phyloP scores from a whole-genome alignment of 1,284 basidiomycete genomes.

The Coriolopsis trogii region DNA sequence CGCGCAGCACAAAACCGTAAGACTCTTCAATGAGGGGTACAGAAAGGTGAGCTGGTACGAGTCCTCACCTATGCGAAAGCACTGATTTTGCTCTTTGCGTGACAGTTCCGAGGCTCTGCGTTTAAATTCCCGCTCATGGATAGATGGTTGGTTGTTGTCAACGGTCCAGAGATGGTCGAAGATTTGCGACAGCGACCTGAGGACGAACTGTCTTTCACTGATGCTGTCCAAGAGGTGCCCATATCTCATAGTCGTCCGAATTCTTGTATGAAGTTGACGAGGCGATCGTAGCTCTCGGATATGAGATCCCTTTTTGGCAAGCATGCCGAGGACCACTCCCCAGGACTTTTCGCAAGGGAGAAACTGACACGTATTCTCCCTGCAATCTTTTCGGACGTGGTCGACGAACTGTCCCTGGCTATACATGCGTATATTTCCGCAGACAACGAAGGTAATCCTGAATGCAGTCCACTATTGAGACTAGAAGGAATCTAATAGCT shows the following conservation, averaged over 20 bases:
- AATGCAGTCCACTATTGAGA: too few species aligned
- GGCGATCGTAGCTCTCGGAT: too few species aligned
- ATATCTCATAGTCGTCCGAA: background rate
- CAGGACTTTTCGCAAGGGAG: too few species aligned
- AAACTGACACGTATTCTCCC: too few species aligned
- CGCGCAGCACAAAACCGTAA: background rate
- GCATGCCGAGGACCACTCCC: too few species aligned
- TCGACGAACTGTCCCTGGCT: too few species aligned
- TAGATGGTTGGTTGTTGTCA: conserved; percentile 33
- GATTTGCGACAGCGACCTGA: conserved; percentile 36
- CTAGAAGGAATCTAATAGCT: too few species aligned
- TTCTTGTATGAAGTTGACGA: background rate
- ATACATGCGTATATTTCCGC: too few species aligned
- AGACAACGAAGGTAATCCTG: too few species aligned
- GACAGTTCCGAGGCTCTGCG: conserved; percentile 22
- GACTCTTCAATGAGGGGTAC: background rate
- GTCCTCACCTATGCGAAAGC: background rate
- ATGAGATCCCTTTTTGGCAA: too few species aligned
- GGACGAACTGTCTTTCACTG: conserved; percentile 32
- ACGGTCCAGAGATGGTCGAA: conserved; percentile 26
- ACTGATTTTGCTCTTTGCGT: background rate
- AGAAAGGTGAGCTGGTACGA: background rate
- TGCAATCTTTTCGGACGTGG: too few species aligned
- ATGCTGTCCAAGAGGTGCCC: conserved; percentile 31
- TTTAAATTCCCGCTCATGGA: conserved; percentile 41